Evolutionary conservation across 352 stramenopile genomes (phyloP).

Genomic region (Pythium dissotocum): DNA sequence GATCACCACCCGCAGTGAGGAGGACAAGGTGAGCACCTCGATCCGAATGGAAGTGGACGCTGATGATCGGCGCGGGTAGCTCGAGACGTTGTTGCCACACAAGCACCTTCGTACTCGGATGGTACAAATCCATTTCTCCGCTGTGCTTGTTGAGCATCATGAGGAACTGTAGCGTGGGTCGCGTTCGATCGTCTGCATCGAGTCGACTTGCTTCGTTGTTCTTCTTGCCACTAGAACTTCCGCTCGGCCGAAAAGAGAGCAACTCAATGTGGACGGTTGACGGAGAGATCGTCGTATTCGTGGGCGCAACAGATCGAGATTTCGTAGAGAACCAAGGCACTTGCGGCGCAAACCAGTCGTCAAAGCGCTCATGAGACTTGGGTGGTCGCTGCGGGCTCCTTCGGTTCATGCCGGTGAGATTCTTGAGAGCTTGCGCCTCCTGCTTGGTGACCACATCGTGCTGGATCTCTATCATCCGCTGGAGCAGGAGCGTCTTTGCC

Average conservation of each 20-base stretch:
- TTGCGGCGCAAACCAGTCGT: conserved; percentile 24
- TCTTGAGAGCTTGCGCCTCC: not conserved
- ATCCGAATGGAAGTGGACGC: conserved; percentile 27
- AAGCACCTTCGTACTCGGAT: conserved; percentile 11
- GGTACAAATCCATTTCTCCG: conserved; percentile 8
- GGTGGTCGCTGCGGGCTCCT: conserved; percentile 9
- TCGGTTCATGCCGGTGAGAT: not conserved
- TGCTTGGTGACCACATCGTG: not conserved
- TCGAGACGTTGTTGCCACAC: conserved; percentile 26
- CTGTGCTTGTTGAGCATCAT: conserved; percentile 19
- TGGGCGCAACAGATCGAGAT: not conserved
- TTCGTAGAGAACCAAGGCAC: conserved; percentile 9
- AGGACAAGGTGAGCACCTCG: conserved; percentile 20
- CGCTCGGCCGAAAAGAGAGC: conserved; percentile 25
- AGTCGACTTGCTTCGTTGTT: conserved; percentile 5
- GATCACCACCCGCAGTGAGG: conserved; percentile 2
- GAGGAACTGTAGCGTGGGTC: conserved; percentile 19
- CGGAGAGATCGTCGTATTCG: not conserved
- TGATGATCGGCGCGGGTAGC: conserved; percentile 10
- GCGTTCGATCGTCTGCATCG: not conserved
- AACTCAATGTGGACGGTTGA: conserved; percentile 18
- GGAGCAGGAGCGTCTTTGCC: conserved; percentile 11
- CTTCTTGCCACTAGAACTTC: conserved; percentile 8
- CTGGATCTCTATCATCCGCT: conserved; percentile 11
- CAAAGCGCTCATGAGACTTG: conserved; percentile 10